Percentiles rank a stretch among this genome's conserved stretches.
Evolutionary conservation across 139 green algal genomes (phyloP).

Genomic region (Coelastrella sp.): DNA sequence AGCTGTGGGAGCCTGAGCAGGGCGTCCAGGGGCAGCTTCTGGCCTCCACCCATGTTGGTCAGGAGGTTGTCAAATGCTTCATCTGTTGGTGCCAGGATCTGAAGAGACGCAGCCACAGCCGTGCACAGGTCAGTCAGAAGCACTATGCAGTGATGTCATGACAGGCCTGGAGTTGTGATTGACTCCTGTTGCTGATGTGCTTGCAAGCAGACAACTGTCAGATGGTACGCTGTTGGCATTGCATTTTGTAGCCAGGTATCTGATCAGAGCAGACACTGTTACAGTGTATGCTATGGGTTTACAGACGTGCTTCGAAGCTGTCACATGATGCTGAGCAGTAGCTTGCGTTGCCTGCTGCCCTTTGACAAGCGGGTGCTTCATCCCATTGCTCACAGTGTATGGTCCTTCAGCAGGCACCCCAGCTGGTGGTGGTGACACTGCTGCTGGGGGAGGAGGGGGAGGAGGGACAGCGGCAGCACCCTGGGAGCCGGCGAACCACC

Average conservation of each 20-base stretch:
- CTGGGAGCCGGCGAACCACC: slow-evolving; percentile 50
- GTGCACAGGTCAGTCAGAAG: background rate
- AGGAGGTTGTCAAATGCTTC: slow-evolving; percentile 68
- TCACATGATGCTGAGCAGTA: no score
- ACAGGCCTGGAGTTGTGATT: background rate
- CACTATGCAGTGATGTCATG: background rate
- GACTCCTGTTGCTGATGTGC: background rate
- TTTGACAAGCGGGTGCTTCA: background rate
- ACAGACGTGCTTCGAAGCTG: no score
- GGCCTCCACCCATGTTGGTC: slow-evolving; percentile 54
- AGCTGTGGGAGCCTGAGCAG: slow-evolving; percentile 69
- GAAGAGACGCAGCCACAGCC: background rate
- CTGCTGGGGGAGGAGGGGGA: slow-evolving; percentile 34
- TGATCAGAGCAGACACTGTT: background rate
- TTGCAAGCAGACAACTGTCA: background rate
- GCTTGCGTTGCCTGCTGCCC: no score
- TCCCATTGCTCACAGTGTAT: slow-evolving; percentile 61
- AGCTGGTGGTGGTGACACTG: slow-evolving; percentile 31
- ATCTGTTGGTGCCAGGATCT: slow-evolving; percentile 73
- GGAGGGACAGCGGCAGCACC: slow-evolving; percentile 44
- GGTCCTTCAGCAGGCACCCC: slow-evolving; percentile 63
- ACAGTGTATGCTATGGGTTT: no score
- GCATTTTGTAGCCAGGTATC: background rate
- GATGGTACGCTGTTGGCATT: background rate
- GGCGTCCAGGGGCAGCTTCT: slow-evolving; percentile 57